phyloP scores from a whole-genome alignment of 129 eudicot species.

The Silybum marianum region DNA sequence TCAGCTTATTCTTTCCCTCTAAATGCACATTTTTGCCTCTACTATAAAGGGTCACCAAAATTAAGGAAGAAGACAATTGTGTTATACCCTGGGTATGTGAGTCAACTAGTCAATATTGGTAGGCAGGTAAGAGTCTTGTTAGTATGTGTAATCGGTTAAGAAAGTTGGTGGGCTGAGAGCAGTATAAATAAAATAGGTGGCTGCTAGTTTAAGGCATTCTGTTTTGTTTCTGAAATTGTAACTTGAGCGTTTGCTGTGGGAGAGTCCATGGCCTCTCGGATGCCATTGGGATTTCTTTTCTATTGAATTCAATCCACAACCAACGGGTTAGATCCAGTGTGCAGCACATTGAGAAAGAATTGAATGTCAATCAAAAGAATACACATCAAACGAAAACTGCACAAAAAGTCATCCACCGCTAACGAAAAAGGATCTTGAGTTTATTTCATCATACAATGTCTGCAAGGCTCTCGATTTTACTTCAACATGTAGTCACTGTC shows the following conservation, averaged over 20 bases:
- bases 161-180: not conserved
- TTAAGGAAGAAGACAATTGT: not conserved
- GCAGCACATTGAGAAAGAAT: not conserved
- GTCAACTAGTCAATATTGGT: no score
- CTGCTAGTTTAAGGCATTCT: not conserved
- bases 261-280: no score
- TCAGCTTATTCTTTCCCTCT: constrained; percentile 8
- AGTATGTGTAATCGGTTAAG: not conserved
- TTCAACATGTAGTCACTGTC: not conserved
- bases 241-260: no score
- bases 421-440: not conserved
- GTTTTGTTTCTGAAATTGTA: no score
- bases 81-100: not conserved
- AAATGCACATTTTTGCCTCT: not conserved
- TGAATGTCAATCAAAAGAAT: not conserved
- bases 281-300: no score
- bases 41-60: not conserved
- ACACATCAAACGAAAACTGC: not conserved
- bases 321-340: no score
- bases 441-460: not conserved
- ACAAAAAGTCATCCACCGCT: not conserved
- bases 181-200: not conserved
- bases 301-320: no score
- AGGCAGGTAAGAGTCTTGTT: not conserved
- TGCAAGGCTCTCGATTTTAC: not conserved